Percentiles rank a stretch among this genome's conserved stretches.
Conservation (phyloP, 1,284 basidiomycete species). For the Microbotryum lychnidis-dioicae region DNA sequence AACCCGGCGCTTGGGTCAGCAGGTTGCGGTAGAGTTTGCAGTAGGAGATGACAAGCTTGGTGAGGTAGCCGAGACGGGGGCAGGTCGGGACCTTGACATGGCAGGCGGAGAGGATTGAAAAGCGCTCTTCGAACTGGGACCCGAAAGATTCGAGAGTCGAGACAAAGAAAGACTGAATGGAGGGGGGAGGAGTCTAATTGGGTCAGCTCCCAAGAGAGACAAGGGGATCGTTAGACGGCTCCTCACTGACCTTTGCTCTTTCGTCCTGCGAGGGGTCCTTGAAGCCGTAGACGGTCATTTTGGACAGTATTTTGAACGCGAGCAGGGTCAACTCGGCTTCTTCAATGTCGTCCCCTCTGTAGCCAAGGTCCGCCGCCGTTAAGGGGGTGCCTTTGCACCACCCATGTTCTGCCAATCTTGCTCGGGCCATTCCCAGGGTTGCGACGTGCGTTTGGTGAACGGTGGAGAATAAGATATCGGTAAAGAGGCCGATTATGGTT, state of each 20-base stretch:
- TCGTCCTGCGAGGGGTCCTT: slow-evolving; percentile 10
- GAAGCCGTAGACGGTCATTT: slow-evolving; percentile 30
- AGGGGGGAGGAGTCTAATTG: not conserved
- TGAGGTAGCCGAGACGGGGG: slow-evolving; percentile 15
- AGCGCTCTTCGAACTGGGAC: slow-evolving; percentile 17
- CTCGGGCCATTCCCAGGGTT: no score
- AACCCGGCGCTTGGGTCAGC: slow-evolving; percentile 11
- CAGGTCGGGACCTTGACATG: not conserved
- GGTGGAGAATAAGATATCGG: slow-evolving; percentile 17
- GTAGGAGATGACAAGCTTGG: slow-evolving; percentile 26
- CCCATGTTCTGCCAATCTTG: no score
- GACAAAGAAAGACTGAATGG: slow-evolving; percentile 18
- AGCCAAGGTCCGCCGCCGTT: no score
- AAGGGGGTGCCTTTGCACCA: no score
- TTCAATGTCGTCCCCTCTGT: not conserved
- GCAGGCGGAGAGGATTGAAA: slow-evolving; percentile 10
- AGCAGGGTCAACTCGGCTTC: slow-evolving; percentile 23
- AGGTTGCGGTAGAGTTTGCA: slow-evolving; percentile 29
- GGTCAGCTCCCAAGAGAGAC: not conserved
- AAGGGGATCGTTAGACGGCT: not conserved
- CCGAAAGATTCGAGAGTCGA: slow-evolving; percentile 19
- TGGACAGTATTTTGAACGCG: slow-evolving; percentile 27
- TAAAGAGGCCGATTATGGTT: slow-evolving; percentile 19
- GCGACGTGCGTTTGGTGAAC: slow-evolving; percentile 6
- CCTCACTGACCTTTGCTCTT: slow-evolving; percentile 5